Evolutionary conservation across 139 green algal genomes (phyloP), one percentile per base, ranked within the genome.

Genomic region (Limnomonas spitsbergensis): DNA sequence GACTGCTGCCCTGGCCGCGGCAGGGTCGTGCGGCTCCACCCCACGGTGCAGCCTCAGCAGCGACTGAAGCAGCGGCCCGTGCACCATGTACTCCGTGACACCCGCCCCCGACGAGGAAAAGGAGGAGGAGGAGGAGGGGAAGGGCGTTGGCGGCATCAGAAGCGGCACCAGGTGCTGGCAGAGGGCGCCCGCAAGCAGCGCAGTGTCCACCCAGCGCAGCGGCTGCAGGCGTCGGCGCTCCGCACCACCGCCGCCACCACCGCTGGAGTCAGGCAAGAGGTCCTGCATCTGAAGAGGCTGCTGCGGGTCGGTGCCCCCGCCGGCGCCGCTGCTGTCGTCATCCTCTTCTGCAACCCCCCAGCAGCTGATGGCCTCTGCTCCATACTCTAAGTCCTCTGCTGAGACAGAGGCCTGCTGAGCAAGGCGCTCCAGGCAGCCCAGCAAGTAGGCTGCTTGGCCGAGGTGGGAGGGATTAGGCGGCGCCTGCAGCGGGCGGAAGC

Each of bases 401-500:
- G 61, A 56, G 9, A 56, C 20, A 35, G 61, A 34, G 7, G 61
- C 69, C 36, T 27, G 31, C 36, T 53, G n/a, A 75, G 69, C 69
- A 20, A 75, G 69, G 7, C 69, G 61, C 61, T 72, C 61, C 6
- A 72, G 61, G 61, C 61, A 72, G 29, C 61, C 61, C 7, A 72
- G 61, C 27, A 72, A 84, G 80, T 94, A 93, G 2, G 54, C 4
- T 0, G 82, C 86, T 2, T 54, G 38, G 0, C 42, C 47, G n/a
- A 69, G 26, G 24, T 74, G 52, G 2, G 37, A 53, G 0, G 47
- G 2, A 2, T 69, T 47, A 2, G 88, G 88, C 4, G 87, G 76
- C 37, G 75, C 53, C 80, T 95, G 87, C 56, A 97, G 66, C 4
- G 95, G 87, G 36, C 52, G 47, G 72, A 90, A 97, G 2, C 91